These are phyloP conservation scores for Oxytropis ochrocephala DNA, from an alignment of 306 rosid species.

Conservation along the genomic window DNA sequence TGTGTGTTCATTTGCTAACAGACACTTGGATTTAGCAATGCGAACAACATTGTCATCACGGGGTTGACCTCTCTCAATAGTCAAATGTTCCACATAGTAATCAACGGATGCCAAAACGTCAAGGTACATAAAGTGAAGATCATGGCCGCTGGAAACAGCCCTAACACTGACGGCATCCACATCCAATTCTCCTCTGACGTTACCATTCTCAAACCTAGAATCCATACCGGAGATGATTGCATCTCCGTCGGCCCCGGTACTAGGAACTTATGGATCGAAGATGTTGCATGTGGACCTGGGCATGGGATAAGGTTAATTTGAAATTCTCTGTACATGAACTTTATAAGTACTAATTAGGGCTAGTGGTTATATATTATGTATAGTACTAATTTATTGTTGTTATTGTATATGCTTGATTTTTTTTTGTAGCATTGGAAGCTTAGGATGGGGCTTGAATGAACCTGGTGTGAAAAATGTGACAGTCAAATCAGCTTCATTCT, in stretches of 20 bases:
- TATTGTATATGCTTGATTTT: neutral
- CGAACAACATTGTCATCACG: slow-evolving; percentile 27
- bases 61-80: slow-evolving; percentile 41
- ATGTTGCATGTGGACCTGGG: slow-evolving; percentile 53
- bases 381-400: neutral
- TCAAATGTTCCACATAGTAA: slow-evolving; percentile 41
- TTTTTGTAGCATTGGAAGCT: slow-evolving; percentile 57
- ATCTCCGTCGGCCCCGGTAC: slow-evolving; percentile 56
- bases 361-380: neutral
- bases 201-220: slow-evolving; percentile 30
- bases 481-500: slow-evolving; percentile 24
- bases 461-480: slow-evolving; percentile 61
- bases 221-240: slow-evolving; percentile 55
- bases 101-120: slow-evolving; percentile 37
- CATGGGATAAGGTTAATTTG: slow-evolving; percentile 57
- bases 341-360: neutral
- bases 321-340: neutral
- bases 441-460: slow-evolving; percentile 34
- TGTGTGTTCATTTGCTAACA: slow-evolving; percentile 24
- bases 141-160: slow-evolving; percentile 36
- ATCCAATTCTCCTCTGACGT: slow-evolving; percentile 35
- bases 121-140: slow-evolving; percentile 27
- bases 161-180: slow-evolving; percentile 73
- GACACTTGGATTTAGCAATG: slow-evolving; percentile 38
- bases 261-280: slow-evolving; percentile 46